Base-by-base conservation (phyloP, 352 stramenopile species). In the Phytophthora citricola region DNA sequence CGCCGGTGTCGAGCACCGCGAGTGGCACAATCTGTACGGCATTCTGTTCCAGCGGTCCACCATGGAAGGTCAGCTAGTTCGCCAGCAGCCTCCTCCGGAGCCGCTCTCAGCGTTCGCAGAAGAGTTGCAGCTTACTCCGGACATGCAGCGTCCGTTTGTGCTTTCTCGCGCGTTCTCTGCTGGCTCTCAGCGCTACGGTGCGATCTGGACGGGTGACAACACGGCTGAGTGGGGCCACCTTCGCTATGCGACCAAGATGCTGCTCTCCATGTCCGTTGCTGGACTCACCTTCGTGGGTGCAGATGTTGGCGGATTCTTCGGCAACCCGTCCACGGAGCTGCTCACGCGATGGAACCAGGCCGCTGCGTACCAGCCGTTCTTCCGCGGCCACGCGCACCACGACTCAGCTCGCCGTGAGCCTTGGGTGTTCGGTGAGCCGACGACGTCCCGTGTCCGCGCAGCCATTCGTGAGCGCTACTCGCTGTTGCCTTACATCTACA, bases 11-110 rank as follows among this genome's bases (percentile, higher is more conserved):
- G 98, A 99, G 79, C 97, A 99, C 78, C 90, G 98, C 36, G 97
- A 99, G 72, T 99, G 97, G 98, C 98, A 99, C 83, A 99, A 99
- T 76, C 66, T 99, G n/a, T 99, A 99, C 71, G 98, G 98, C 41
- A 97, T 98, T 67, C 98, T 99, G 53, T 98, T 99, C 78, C 97
- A 99, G 69, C 87, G 89, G 54, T 97, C 98, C 10, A 99, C 96
- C 7, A 89, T 92, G 58, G 90, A 99, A 74, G 98, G 98, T 14
- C 90, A 96, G 52, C 66, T 94, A 29, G 69, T 90, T 60, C 85
- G 85, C 9, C 85, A 93, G 61, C 71, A 92, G n/a, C 72, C 77
- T 27, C 64, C 77, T 5, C 68, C 68, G 3, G 73, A 78, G 63
- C 82, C 58, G 3, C 41, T 66, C 24, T 74, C 53, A 0, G 49